Percentiles rank a stretch among this genome's conserved stretches.
phyloP scores from a whole-genome alignment of 371 early-diverging fungal genomes.

The Syncephalastrum monosporum region DNA sequence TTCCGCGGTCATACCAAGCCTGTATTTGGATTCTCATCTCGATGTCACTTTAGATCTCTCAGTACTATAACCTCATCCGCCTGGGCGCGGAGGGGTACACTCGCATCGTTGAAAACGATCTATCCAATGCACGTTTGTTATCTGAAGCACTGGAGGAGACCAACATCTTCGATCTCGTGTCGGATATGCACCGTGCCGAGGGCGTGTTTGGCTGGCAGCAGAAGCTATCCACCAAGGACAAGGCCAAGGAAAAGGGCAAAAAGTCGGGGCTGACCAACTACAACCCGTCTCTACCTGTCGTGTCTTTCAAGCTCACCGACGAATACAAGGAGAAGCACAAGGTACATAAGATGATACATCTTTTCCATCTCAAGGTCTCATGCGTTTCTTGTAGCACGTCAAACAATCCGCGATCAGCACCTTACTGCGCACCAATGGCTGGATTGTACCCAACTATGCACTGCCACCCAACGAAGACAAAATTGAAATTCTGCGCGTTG shows the following conservation, averaged over 20 bases:
- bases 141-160: conserved; percentile 51
- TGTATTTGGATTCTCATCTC: not conserved
- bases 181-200: conserved; percentile 56
- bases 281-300: conserved; percentile 57
- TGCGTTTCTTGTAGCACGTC: conserved; percentile 11
- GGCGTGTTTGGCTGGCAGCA: conserved; percentile 31
- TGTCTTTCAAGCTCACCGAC: conserved; percentile 59
- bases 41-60: conserved; percentile 40
- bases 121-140: conserved; percentile 52
- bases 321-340: conserved; percentile 41
- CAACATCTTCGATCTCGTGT: conserved; percentile 56
- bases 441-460: conserved; percentile 45
- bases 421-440: conserved; percentile 40
- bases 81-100: conserved; percentile 66
- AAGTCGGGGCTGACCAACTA: conserved; percentile 18
- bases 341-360: not conserved
- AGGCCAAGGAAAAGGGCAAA: conserved; percentile 5
- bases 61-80: conserved; percentile 77
- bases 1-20: not conserved
- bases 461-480: conserved; percentile 33
- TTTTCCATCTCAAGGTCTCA: not conserved
- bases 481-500: conserved; percentile 35
- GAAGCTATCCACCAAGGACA: not conserved
- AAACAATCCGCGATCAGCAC: conserved; percentile 31
- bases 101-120: conserved; percentile 50